Base-by-base conservation (phyloP, 2,329 filamentous ascomycete species). In the Tolypocladium nubicola region DNA sequence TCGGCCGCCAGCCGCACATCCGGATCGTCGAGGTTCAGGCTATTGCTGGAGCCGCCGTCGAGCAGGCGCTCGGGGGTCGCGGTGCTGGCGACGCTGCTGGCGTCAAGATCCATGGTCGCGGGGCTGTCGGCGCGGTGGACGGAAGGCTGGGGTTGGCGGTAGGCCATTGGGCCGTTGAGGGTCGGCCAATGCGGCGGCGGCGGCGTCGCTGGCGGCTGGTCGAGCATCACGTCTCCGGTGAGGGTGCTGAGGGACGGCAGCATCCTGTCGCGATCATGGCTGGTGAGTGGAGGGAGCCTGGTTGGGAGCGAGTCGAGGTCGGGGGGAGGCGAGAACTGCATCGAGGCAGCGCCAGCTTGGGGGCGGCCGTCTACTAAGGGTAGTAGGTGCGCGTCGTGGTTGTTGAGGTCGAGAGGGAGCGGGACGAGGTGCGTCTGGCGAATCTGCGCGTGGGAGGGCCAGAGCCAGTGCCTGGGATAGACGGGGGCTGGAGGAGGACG, bases 1-100 rank as follows among this genome's bases (percentile, higher is more conserved):
- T 91, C 87, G 37, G 88, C 88, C 30, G 88, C 88, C 63, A 87
- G 76, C 47, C 84, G 79, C 40, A 88, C 85, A 64, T 87, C 84
- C 3, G 84, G 84, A 61, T 87, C 84, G 64, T 87, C 85, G 35
- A 87, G 69, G 59, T 75, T 83, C 53, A 84, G 55, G 41, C 56
- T 78, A 59, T 78, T 83, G 57, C 73, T 73, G 6, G 77, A 71
- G 53, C 78, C 70, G 4, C 72, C 74, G 60, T 76, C 76, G 16
- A 70, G 64, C 41, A 74, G 70, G n/a, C 68, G 68, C 55, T 79
- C 77, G 14, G 79, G 76, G 4, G 79, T 80, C 9, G 74, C 69
- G 38, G 73, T 69, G 62, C 73, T 76, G 41, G 67, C 60, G 56
- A 71, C 71, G 59, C 73, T 74, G 60, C 69, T 75, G 56, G 65